Conservation (phyloP, 1,284 basidiomycete genomes). For the Rhodotorula glutinis region DNA sequence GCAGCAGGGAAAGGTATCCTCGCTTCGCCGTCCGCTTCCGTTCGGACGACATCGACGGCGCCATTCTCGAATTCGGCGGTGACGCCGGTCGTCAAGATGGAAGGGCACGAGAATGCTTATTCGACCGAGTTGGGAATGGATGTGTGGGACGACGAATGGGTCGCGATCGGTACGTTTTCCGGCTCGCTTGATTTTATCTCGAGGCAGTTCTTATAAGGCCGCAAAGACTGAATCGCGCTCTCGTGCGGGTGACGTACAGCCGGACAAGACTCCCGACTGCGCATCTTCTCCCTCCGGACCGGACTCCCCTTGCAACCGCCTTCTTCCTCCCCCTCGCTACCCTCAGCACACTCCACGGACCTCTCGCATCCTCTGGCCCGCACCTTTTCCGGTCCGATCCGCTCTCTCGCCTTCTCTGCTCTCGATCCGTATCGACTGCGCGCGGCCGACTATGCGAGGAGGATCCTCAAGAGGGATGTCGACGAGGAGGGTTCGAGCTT, state of each 20-base stretch:
- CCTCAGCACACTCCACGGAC: neutral
- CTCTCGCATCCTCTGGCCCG: neutral
- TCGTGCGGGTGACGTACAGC: neutral
- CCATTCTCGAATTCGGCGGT: neutral
- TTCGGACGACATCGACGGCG: neutral
- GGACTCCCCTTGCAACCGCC: neutral
- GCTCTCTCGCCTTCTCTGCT: conserved; percentile 7
- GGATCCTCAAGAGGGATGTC: neutral
- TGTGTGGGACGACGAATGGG: conserved; percentile 29
- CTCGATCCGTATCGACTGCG: neutral
- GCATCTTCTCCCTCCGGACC: conserved; percentile 28
- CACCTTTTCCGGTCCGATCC: neutral
- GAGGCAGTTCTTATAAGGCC: too few relatives aligned
- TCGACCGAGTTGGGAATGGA: conserved; percentile 24
- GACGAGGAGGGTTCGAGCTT: neutral
- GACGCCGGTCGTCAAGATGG: neutral
- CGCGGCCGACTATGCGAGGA: neutral
- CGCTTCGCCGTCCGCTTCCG: neutral
- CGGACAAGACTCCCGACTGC: conserved; percentile 26
- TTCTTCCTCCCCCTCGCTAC: neutral
- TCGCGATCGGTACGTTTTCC: conserved; percentile 14
- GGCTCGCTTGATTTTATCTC: too few relatives aligned
- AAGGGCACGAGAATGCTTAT: conserved; percentile 25
- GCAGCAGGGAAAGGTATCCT: neutral
- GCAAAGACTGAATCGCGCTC: too few relatives aligned